Percentiles rank a stretch among this genome's conserved stretches.
phyloP scores from a whole-genome alignment of 2,329 filamentous ascomycete genomes.

The Calonectria ilicicola region DNA sequence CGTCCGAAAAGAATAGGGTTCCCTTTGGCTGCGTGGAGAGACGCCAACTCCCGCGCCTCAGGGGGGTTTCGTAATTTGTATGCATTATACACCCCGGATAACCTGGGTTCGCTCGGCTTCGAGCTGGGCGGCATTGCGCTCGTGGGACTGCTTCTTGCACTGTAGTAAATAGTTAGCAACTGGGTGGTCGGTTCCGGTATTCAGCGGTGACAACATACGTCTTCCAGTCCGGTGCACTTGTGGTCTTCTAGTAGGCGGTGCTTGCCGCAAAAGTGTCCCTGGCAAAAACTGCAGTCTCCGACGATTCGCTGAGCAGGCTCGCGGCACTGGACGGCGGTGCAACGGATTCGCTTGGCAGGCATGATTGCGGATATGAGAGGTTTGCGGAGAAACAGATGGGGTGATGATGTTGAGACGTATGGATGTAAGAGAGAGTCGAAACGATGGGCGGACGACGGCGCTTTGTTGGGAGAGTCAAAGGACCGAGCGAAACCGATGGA shows the following conservation, averaged over 20 bases:
- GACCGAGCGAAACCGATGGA: constrained; percentile 30
- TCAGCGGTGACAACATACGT: constrained; percentile 65
- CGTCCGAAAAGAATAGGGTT: constrained; percentile 24
- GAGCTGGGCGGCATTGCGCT: constrained; percentile 92
- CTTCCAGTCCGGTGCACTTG: constrained; percentile 91
- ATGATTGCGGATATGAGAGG: constrained; percentile 52
- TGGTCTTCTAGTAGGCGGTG: constrained; percentile 95
- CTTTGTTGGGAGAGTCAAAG: constrained; percentile 18
- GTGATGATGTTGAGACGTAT: constrained; percentile 20
- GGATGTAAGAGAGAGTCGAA: constrained; percentile 7
- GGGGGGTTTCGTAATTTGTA: neutral
- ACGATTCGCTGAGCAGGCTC: constrained; percentile 91
- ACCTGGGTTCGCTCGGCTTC: constrained; percentile 93
- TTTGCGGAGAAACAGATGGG: constrained; percentile 9
- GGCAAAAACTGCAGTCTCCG: constrained; percentile 95
- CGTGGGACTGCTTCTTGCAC: constrained; percentile 98
- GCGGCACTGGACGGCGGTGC: constrained; percentile 90
- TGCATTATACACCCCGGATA: constrained; percentile 84
- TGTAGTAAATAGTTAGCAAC: constrained; percentile 45
- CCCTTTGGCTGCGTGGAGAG: constrained; percentile 25
- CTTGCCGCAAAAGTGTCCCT: constrained; percentile 93
- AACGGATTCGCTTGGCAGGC: constrained; percentile 84
- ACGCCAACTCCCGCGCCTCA: constrained; percentile 32
- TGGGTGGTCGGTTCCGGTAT: neutral
- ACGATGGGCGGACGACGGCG: neutral